phyloP scores from a whole-genome alignment of 1,284 basidiomycete genomes.

The Schizopora paradoxa region DNA sequence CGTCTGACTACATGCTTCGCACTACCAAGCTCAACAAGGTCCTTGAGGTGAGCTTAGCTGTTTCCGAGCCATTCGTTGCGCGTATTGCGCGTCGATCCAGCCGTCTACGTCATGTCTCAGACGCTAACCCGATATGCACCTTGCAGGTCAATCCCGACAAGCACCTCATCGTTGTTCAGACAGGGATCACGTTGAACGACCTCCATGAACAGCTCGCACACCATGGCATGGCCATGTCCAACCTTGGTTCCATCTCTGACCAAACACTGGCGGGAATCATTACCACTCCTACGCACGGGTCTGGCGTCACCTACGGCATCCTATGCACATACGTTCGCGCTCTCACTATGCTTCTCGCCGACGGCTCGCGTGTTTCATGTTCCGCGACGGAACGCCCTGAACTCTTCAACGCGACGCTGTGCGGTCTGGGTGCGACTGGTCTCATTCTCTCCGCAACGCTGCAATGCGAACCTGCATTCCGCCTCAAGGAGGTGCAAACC shows the following conservation, averaged over 20 bases:
- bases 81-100: neutral
- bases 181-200: slow-evolving; percentile 73
- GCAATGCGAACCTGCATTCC: slow-evolving; percentile 79
- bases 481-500: slow-evolving; percentile 73
- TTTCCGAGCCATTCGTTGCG: neutral
- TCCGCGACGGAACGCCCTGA: slow-evolving; percentile 62
- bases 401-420: slow-evolving; percentile 89
- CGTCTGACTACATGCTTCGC: slow-evolving; percentile 76
- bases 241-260: slow-evolving; percentile 94
- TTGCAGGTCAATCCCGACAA: slow-evolving; percentile 69
- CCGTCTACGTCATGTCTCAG: slow-evolving; percentile 2
- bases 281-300: slow-evolving; percentile 93
- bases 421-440: slow-evolving; percentile 91
- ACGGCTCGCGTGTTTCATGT: slow-evolving; percentile 65
- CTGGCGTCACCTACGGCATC: slow-evolving; percentile 77
- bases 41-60: slow-evolving; percentile 58
- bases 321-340: slow-evolving; percentile 80
- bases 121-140: slow-evolving; percentile 4
- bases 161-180: slow-evolving; percentile 64
- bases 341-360: slow-evolving; percentile 69
- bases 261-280: slow-evolving; percentile 94
- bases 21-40: slow-evolving; percentile 67
- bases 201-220: slow-evolving; percentile 65
- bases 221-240: slow-evolving; percentile 81
- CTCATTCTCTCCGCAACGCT: slow-evolving; percentile 80